Conservation (phyloP, 225 moss, liverwort and hornwort genomes). For the Pseudisothecium myosuroides region DNA sequence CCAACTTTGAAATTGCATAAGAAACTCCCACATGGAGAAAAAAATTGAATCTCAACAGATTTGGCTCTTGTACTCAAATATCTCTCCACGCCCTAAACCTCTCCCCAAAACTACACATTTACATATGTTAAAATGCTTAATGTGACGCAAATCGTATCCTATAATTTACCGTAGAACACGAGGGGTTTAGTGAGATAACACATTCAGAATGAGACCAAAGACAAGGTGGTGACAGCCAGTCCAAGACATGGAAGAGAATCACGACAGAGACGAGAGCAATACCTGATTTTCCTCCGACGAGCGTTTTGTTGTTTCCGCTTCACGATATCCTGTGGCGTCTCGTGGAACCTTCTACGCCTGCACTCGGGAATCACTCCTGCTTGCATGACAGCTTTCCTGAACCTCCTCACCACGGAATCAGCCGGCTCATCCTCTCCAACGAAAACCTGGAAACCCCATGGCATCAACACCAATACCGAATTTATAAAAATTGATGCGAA, state of each 20-base stretch:
- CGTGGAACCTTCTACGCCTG: constrained; percentile 79
- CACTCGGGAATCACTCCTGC: constrained; percentile 97
- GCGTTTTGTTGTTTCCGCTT: constrained; percentile 86
- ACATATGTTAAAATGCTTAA: not conserved
- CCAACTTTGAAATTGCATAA: not conserved
- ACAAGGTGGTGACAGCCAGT: not conserved
- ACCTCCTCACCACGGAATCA: constrained; percentile 85
- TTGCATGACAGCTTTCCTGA: constrained; percentile 87
- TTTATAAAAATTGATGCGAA: not conserved
- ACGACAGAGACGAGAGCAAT: not conserved
- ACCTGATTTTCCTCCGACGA: constrained; percentile 59
- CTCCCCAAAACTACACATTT: not conserved
- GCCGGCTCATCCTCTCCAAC: constrained; percentile 92
- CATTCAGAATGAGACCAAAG: not conserved
- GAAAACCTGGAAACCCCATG: constrained; percentile 44
- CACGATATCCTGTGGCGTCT: constrained; percentile 95
- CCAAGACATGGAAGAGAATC: not conserved
- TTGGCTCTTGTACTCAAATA: not conserved
- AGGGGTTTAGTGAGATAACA: not conserved
- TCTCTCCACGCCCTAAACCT: not conserved
- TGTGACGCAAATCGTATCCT: not conserved
- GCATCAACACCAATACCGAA: not conserved
- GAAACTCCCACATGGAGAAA: not conserved
- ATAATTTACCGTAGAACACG: not conserved
- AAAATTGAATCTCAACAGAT: not conserved